phyloP scores from a whole-genome alignment of 352 stramenopile species.

The Globisporangium spinosum region DNA sequence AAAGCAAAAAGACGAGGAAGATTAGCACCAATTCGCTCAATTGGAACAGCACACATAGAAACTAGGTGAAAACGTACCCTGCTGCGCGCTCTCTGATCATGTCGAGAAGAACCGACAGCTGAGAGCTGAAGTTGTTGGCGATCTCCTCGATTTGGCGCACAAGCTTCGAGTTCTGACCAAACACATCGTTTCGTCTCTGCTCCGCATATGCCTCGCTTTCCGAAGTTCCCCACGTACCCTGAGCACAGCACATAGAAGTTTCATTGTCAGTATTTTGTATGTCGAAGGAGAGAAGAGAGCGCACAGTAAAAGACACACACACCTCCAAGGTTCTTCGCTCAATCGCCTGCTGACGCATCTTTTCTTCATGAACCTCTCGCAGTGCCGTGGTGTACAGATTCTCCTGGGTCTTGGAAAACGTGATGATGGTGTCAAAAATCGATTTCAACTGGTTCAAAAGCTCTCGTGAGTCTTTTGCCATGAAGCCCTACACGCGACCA shows the following conservation, averaged over 20 bases:
- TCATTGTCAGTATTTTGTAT: neutral
- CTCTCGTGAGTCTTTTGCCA: constrained; percentile 71
- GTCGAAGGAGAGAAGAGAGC: neutral
- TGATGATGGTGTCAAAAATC: constrained; percentile 81
- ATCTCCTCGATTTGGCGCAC: constrained; percentile 66
- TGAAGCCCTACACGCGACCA: constrained; percentile 60
- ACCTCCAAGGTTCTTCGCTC: constrained; percentile 49
- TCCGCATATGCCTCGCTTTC: constrained; percentile 49
- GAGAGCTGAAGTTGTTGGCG: constrained; percentile 50
- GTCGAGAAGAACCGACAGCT: constrained; percentile 69
- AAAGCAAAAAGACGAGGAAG: constrained; percentile 8
- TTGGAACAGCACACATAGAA: constrained; percentile 1
- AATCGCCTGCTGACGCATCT: constrained; percentile 44
- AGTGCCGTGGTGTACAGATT: constrained; percentile 77
- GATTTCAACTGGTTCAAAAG: constrained; percentile 74
- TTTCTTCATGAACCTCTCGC: constrained; percentile 63
- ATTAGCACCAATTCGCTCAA: neutral
- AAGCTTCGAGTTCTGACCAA: constrained; percentile 46
- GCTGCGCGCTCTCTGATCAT: constrained; percentile 57
- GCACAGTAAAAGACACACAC: constrained; percentile 12
- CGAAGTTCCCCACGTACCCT: constrained; percentile 61
- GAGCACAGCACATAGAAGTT: neutral
- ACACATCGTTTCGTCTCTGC: constrained; percentile 30
- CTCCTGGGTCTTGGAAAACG: constrained; percentile 80
- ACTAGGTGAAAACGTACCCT: constrained; percentile 28